These are phyloP conservation scores for Zygnema cylindricum DNA, from an alignment of 139 green algal species.

Conservation along the genomic window DNA sequence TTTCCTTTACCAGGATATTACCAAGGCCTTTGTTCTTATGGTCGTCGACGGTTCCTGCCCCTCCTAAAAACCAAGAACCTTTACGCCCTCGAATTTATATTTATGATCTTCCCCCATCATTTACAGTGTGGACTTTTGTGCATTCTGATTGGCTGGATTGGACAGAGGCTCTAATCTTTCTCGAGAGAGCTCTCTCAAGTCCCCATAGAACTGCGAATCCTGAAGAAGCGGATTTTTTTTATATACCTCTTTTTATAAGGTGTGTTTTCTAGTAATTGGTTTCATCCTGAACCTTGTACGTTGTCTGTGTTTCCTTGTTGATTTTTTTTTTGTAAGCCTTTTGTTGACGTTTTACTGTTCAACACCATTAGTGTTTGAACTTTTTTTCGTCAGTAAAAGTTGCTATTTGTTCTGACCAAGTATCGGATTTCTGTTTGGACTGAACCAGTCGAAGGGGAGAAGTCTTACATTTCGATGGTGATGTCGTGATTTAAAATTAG, in stretches of 20 bases:
- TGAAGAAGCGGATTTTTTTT: conserved; percentile 66
- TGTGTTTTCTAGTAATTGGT: not conserved
- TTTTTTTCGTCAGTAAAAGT: no score
- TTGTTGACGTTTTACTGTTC: no score
- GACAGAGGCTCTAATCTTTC: not conserved
- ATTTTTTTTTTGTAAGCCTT: no score
- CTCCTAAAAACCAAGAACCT: not conserved
- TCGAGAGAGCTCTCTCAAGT: conserved; percentile 70
- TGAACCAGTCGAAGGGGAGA: no score
- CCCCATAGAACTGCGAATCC: conserved; percentile 71
- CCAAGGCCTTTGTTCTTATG: not conserved
- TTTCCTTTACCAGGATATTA: not conserved
- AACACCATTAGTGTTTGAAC: no score
- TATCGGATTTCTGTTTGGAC: no score
- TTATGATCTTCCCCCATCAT: conserved; percentile 45
- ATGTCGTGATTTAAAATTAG: no score
- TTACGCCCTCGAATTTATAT: conserved; percentile 34
- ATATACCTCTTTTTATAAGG: conserved; percentile 40
- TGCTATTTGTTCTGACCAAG: no score
- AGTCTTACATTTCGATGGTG: no score
- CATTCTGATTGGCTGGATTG: not conserved
- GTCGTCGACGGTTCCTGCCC: not conserved
- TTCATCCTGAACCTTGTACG: not conserved
- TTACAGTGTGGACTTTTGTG: not conserved
- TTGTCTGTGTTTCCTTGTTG: not conserved